Evolutionary conservation across 2,329 filamentous ascomycete genomes (phyloP).

Genomic region (Fusarium sp.): DNA sequence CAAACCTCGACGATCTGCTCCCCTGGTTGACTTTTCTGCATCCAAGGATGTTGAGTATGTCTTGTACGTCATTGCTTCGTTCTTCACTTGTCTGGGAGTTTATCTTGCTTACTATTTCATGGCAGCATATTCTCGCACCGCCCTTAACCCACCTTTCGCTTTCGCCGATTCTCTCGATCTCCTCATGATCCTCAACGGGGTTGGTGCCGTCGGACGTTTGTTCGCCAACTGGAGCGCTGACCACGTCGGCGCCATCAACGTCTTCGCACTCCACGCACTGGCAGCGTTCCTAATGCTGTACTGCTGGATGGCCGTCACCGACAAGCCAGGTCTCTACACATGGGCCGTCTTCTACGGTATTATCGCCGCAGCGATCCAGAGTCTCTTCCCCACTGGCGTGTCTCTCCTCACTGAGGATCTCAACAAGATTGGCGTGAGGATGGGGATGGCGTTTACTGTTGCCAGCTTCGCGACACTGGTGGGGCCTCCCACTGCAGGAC

Average conservation of each 20-base stretch:
- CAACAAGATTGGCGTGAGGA: conserved; percentile 62
- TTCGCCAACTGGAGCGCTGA: conserved; percentile 70
- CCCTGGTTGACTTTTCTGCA: conserved; percentile 57
- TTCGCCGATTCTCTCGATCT: conserved; percentile 67
- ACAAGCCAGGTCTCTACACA: conserved; percentile 64
- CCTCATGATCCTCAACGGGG: conserved; percentile 72
- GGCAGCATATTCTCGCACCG: conserved; percentile 58
- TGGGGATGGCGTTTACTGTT: conserved; percentile 69
- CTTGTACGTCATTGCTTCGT: conserved; percentile 51
- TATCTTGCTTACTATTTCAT: conserved; percentile 72
- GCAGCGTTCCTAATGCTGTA: conserved; percentile 58
- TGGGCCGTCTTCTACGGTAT: conserved; percentile 74
- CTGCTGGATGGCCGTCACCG: conserved; percentile 68
- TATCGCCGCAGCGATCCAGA: conserved; percentile 69
- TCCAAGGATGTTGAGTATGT: conserved; percentile 60
- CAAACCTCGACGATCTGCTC: conserved; percentile 53
- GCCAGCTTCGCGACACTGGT: conserved; percentile 64
- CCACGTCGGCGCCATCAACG: conserved; percentile 67
- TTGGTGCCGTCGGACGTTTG: conserved; percentile 68
- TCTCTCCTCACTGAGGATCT: conserved; percentile 65
- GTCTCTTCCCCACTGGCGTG: conserved; percentile 70
- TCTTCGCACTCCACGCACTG: conserved; percentile 63
- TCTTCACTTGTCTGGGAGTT: conserved; percentile 61
- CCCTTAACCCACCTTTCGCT: conserved; percentile 52
- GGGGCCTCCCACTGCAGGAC: conserved; percentile 63